Evolutionary conservation across 2,329 filamentous ascomycete species (phyloP).

Genomic region (Trichoderma hamatum): DNA sequence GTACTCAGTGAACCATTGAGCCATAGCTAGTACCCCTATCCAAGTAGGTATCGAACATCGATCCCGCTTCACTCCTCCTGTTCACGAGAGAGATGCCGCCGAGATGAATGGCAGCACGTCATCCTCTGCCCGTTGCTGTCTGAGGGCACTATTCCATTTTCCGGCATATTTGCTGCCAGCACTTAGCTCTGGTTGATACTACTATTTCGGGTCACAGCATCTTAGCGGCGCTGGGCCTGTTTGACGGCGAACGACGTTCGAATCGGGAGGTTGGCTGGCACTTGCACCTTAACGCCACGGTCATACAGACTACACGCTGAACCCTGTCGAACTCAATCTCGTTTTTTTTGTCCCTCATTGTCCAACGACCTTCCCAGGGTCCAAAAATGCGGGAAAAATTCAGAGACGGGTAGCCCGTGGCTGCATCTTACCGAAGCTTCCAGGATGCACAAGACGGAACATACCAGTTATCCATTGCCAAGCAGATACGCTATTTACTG

Average conservation of each 20-base stretch:
- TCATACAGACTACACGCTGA: neutral
- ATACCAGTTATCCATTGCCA: neutral
- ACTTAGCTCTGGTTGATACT: neutral
- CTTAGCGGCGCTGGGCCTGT: neutral
- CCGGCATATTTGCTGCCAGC: neutral
- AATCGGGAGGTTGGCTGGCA: constrained; percentile 13
- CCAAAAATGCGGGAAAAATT: neutral
- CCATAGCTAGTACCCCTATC: neutral
- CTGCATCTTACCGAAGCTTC: constrained; percentile 9
- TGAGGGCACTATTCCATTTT: neutral
- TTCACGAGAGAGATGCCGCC: neutral
- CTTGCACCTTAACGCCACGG: constrained; percentile 15
- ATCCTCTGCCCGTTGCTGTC: neutral
- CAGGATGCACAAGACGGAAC: constrained; percentile 2
- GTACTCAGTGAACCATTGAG: neutral
- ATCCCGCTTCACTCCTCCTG: neutral
- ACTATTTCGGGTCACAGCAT: constrained; percentile 1
- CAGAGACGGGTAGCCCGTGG: neutral
- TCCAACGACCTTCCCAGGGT: neutral
- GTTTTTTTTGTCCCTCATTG: neutral
- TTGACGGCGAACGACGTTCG: constrained; percentile 7
- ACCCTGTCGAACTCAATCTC: neutral
- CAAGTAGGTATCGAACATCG: neutral
- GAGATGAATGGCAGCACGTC: neutral
- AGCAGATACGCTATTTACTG: neutral